A percentile compares a stretch with the other conserved stretches of the same genome.
These are phyloP conservation scores for Neurospora sp. DNA, from an alignment of 2,329 filamentous ascomycete genomes.

Conservation along the genomic window DNA sequence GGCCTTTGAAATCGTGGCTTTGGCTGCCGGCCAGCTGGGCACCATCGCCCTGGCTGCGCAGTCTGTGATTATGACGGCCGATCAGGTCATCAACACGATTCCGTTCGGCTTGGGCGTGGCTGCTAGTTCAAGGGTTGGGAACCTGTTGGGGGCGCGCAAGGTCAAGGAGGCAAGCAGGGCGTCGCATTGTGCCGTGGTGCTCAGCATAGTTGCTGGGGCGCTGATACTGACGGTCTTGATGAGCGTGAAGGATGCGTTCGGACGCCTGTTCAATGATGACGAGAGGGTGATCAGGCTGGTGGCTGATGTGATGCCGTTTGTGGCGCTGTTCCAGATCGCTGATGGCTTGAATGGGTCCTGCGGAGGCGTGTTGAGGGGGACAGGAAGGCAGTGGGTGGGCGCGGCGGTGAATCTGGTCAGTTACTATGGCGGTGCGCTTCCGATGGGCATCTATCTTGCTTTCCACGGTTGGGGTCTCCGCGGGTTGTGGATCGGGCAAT, in stretches of 20 bases:
- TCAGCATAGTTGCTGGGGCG: slow-evolving; percentile 60
- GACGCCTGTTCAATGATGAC: slow-evolving; percentile 74
- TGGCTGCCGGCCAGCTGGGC: slow-evolving; percentile 71
- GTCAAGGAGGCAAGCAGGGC: slow-evolving; percentile 57
- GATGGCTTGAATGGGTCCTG: slow-evolving; percentile 81
- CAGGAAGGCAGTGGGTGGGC: slow-evolving; percentile 80
- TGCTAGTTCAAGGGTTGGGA: slow-evolving; percentile 66
- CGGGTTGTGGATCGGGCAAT: slow-evolving; percentile 78
- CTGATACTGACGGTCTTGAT: slow-evolving; percentile 60
- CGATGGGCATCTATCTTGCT: slow-evolving; percentile 72
- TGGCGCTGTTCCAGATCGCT: slow-evolving; percentile 83
- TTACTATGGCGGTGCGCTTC: slow-evolving; percentile 75
- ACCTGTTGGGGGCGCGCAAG: slow-evolving; percentile 62
- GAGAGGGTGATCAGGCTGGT: slow-evolving; percentile 61
- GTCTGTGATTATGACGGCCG: slow-evolving; percentile 81
- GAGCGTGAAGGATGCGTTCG: slow-evolving; percentile 62
- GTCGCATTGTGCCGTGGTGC: slow-evolving; percentile 63
- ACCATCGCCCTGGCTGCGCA: slow-evolving; percentile 73
- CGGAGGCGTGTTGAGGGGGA: slow-evolving; percentile 69
- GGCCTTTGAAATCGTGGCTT: slow-evolving; percentile 85
- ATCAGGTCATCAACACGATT: slow-evolving; percentile 76
- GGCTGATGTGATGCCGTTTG: slow-evolving; percentile 69
- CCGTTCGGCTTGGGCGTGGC: slow-evolving; percentile 82
- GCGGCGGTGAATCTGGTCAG: slow-evolving; percentile 72
- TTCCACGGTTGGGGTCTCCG: slow-evolving; percentile 77